Conservation (phyloP, 2,329 filamentous ascomycete genomes). For the Sporothrix dimorphospora region DNA sequence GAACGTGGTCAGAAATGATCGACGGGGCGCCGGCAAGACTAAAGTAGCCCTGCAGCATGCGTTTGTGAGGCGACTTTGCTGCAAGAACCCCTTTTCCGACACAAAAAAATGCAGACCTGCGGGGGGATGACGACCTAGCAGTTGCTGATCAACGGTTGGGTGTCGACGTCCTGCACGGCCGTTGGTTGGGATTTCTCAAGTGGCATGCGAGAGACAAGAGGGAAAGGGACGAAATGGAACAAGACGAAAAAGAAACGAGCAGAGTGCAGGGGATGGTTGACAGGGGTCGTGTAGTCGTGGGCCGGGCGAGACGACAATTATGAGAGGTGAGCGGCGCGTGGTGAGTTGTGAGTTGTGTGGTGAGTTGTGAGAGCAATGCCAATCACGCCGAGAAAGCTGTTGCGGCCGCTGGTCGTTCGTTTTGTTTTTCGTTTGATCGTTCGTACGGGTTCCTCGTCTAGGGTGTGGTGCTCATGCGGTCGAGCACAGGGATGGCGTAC, state of each 20-base stretch:
- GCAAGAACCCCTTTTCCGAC: constrained; percentile 24
- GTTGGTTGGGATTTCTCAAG: not conserved
- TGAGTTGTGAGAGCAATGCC: not conserved
- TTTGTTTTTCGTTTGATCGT: not conserved
- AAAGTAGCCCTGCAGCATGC: constrained; percentile 26
- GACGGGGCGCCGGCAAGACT: constrained; percentile 29
- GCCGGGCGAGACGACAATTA: not conserved
- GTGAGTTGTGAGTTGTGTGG: not conserved
- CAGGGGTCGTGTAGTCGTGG: not conserved
- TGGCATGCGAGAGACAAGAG: constrained; percentile 1
- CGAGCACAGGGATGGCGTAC: not conserved
- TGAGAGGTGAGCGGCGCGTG: not conserved
- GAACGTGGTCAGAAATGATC: constrained; percentile 27
- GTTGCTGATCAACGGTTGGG: constrained; percentile 24
- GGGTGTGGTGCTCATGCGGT: no score
- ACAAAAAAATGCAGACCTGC: not conserved
- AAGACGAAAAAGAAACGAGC: not conserved
- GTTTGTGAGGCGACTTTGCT: constrained; percentile 16
- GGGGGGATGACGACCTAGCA: not conserved
- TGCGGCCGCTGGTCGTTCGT: not conserved
- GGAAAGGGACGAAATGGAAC: no score
- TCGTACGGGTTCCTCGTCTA: no score
- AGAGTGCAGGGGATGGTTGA: not conserved
- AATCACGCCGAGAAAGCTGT: not conserved
- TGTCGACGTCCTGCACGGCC: constrained; percentile 6